Evolutionary conservation across 2,329 filamentous ascomycete genomes (phyloP).

Genomic region (Capronia americana): DNA sequence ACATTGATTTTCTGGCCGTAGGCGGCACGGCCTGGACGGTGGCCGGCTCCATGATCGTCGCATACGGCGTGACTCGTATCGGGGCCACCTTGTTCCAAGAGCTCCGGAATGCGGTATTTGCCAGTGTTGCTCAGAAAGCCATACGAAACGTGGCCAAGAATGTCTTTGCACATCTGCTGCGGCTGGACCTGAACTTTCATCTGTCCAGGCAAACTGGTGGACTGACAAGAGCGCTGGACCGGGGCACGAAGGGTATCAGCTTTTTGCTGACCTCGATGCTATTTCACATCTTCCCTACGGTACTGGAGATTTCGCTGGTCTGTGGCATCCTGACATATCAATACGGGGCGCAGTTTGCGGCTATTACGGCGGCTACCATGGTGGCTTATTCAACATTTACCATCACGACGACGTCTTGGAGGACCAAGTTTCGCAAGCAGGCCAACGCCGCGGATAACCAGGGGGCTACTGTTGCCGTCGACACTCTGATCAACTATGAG

Average conservation of each 20-base stretch:
- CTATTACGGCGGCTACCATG: conserved; percentile 91
- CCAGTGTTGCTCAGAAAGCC: conserved; percentile 94
- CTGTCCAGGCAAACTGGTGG: conserved; percentile 93
- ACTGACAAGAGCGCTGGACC: conserved; percentile 89
- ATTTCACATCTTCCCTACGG: conserved; percentile 93
- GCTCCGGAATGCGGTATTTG: conserved; percentile 93
- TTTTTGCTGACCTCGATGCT: conserved; percentile 98
- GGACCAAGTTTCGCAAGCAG: conserved; percentile 93
- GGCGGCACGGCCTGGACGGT: conserved; percentile 90
- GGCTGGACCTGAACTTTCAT: conserved; percentile 91
- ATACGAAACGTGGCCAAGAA: conserved; percentile 89
- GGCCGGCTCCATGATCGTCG: conserved; percentile 90
- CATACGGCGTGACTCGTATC: conserved; percentile 83
- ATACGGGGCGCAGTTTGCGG: conserved; percentile 89
- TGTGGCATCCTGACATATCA: conserved; percentile 97
- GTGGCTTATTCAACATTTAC: conserved; percentile 94
- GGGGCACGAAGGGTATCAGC: conserved; percentile 97
- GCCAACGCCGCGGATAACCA: conserved; percentile 96
- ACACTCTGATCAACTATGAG: conserved; percentile 98
- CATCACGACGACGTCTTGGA: conserved; percentile 94
- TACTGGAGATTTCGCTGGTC: conserved; percentile 91
- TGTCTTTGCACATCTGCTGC: conserved; percentile 88
- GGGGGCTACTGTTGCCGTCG: conserved; percentile 91
- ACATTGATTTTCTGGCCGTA: conserved; percentile 83
- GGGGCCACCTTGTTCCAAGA: conserved; percentile 91